Evolutionary conservation across 192 early-diverging fungal species (phyloP).

Genomic region (Coemansia sp.): DNA sequence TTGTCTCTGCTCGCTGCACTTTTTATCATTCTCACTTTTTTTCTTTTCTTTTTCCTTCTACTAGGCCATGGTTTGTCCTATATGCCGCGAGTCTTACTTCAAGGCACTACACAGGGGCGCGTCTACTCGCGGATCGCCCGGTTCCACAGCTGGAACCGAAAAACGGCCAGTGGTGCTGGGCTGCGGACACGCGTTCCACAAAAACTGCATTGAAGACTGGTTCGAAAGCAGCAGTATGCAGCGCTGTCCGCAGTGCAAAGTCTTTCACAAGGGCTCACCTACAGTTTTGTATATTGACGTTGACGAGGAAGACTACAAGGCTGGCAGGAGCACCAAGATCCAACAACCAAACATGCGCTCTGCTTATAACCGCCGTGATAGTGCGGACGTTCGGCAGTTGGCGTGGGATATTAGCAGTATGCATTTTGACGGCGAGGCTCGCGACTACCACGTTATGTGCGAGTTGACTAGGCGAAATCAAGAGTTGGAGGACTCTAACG

Average conservation of each 20-base stretch:
- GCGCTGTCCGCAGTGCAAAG: constrained; percentile 10
- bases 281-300: neutral
- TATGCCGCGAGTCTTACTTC: neutral
- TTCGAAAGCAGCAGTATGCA: neutral
- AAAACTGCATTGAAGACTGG: constrained; percentile 4
- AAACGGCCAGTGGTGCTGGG: neutral
- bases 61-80: neutral
- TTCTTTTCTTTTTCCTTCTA: neutral
- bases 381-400: neutral
- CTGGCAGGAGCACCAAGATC: neutral
- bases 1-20: neutral
- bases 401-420: neutral
- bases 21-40: neutral
- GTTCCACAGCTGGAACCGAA: neutral
- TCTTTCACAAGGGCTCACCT: neutral
- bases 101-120: neutral
- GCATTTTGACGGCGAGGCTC: neutral
- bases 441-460: constrained; percentile 4
- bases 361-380: neutral
- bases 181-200: constrained; percentile 3
- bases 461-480: neutral
- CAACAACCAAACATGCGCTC: neutral
- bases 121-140: neutral
- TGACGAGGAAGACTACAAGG: constrained; percentile 2
- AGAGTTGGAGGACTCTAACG: neutral